These are phyloP conservation scores for Limnanthes douglasii DNA, from an alignment of 345 rosid species.

Conservation along the genomic window DNA sequence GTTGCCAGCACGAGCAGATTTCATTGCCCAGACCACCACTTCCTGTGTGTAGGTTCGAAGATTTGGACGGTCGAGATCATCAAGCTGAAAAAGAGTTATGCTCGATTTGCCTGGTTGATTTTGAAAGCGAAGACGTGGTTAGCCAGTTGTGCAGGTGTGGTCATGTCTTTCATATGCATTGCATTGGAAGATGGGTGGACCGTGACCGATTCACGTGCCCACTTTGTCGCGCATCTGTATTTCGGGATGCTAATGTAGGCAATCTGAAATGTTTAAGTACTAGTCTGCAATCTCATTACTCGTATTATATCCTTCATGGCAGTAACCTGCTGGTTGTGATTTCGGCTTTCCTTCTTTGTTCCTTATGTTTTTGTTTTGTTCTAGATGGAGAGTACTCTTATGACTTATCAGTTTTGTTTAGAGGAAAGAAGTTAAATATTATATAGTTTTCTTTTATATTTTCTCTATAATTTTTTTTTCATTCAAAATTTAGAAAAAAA, in stretches of 20 bases:
- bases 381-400: no score
- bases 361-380: no score
- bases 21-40: constrained; percentile 3
- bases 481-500: no score
- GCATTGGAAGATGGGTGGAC: constrained; percentile 51
- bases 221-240: constrained; percentile 24
- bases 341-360: no score
- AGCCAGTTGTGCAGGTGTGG: constrained; percentile 38
- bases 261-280: constrained; percentile 12
- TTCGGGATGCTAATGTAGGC: constrained; percentile 10
- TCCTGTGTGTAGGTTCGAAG: constrained; percentile 23
- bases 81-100: constrained; percentile 23
- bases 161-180: constrained; percentile 46
- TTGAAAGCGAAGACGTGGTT: constrained; percentile 30
- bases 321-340: no score
- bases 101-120: constrained; percentile 49
- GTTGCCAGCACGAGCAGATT: constrained; percentile 4
- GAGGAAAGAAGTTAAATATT: no score
- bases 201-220: constrained; percentile 56
- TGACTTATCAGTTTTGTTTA: no score
- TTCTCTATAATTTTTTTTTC: no score
- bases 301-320: no score
- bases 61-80: constrained; percentile 6
- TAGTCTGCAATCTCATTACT: no score
- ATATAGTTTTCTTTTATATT: no score